These are phyloP conservation scores for Coemansia pectinata DNA, from an alignment of 192 early-diverging fungal species.

Conservation along the genomic window DNA sequence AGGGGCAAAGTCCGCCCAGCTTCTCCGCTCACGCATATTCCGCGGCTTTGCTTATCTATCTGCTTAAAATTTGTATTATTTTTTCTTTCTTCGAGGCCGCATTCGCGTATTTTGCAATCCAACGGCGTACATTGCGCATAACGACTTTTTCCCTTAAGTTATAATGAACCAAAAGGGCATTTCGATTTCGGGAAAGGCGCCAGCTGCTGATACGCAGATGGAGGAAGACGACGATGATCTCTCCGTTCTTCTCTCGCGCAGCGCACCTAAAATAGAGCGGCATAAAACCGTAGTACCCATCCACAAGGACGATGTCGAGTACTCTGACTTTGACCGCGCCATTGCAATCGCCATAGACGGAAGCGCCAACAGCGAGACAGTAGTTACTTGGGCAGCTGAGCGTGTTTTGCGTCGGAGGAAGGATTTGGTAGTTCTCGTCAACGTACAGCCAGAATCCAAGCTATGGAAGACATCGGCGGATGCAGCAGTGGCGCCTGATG, in stretches of 20 bases:
- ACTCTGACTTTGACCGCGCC: slow-evolving; percentile 55
- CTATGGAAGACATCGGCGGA: slow-evolving; percentile 29
- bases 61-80: slow-evolving; percentile 3
- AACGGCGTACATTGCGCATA: slow-evolving; percentile 2
- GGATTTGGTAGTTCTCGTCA: slow-evolving; percentile 49
- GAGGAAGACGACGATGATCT: slow-evolving; percentile 53
- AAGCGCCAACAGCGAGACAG: slow-evolving; percentile 43
- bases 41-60: neutral
- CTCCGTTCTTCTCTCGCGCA: slow-evolving; percentile 47
- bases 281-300: slow-evolving; percentile 52
- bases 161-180: slow-evolving; percentile 28
- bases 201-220: slow-evolving; percentile 27
- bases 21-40: neutral
- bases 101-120: neutral
- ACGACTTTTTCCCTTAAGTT: neutral
- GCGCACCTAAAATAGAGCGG: slow-evolving; percentile 51
- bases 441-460: slow-evolving; percentile 52
- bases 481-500: neutral
- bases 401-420: slow-evolving; percentile 50
- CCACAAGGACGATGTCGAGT: slow-evolving; percentile 54
- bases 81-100: neutral
- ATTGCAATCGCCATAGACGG: slow-evolving; percentile 50
- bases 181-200: slow-evolving; percentile 37
- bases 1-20: neutral
- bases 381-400: slow-evolving; percentile 49